Evolutionary conservation across 1,139 yeast species (phyloP).

Genomic region (Geotrichum candidum): DNA sequence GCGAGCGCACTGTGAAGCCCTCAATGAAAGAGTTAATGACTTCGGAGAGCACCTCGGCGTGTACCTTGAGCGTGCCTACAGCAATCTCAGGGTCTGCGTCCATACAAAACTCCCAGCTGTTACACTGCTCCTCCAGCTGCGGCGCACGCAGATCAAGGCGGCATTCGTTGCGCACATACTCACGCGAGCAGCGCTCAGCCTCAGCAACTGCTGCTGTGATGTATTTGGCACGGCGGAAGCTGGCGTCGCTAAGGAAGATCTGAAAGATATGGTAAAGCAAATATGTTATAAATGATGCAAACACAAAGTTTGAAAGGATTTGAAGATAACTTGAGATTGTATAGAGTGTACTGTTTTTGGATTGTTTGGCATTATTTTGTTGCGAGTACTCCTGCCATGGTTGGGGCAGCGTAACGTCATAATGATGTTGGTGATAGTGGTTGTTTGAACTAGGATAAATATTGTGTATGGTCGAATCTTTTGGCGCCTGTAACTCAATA

Average conservation of each 20-base stretch:
- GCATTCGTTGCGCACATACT: slow-evolving; percentile 67
- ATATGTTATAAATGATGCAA: slow-evolving; percentile 12
- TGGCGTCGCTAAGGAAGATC: slow-evolving; percentile 4
- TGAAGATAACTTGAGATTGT: slow-evolving; percentile 15
- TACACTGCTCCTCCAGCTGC: slow-evolving; percentile 63
- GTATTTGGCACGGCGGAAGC: slow-evolving; percentile 1
- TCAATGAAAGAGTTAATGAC: slow-evolving; percentile 66
- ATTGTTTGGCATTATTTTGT: background rate
- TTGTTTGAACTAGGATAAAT: background rate
- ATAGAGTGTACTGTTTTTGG: slow-evolving; percentile 7
- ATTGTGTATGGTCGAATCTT: background rate
- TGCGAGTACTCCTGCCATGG: slow-evolving; percentile 6
- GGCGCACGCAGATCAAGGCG: slow-evolving; percentile 46
- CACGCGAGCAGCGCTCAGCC: slow-evolving; percentile 48
- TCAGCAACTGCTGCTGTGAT: slow-evolving; percentile 5
- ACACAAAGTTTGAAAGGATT: slow-evolving; percentile 14
- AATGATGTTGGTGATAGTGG: slow-evolving; percentile 11
- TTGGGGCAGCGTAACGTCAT: slow-evolving; percentile 7
- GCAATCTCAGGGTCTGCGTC: slow-evolving; percentile 14
- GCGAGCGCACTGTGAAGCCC: slow-evolving; percentile 64
- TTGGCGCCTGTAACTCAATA: background rate
- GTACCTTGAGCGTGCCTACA: slow-evolving; percentile 6
- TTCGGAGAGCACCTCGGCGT: slow-evolving; percentile 70
- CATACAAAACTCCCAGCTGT: slow-evolving; percentile 61
- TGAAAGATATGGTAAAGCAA: slow-evolving; percentile 2